phyloP scores from a whole-genome alignment of 2,329 filamentous ascomycete species.

The Paecilomyces variotii region DNA sequence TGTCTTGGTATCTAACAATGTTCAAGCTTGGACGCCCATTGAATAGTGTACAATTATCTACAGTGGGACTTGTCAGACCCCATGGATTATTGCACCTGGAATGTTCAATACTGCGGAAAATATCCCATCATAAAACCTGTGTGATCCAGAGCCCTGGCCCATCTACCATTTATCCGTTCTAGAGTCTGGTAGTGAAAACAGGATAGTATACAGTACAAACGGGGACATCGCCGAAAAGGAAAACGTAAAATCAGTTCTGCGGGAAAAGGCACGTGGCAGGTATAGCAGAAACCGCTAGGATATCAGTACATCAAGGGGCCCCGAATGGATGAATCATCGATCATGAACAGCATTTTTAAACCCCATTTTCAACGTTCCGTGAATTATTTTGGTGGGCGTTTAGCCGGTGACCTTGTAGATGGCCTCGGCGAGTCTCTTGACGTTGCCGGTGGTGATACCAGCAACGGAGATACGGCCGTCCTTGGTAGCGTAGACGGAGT shows the following conservation, averaged over 20 bases:
- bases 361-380: not conserved
- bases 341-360: not conserved
- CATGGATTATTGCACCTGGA: not conserved
- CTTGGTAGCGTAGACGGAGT: constrained; percentile 96
- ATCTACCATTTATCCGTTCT: not conserved
- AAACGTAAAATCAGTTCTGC: not conserved
- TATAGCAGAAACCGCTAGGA: not conserved
- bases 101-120: not conserved
- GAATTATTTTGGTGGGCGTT: constrained; percentile 6
- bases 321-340: not conserved
- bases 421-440: constrained; percentile 42
- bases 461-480: constrained; percentile 46
- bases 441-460: constrained; percentile 43
- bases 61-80: too few species aligned
- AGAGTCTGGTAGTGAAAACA: not conserved
- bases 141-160: not conserved
- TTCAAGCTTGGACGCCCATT: too few species aligned
- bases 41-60: too few species aligned
- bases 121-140: not conserved
- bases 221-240: not conserved
- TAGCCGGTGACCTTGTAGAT: constrained; percentile 46
- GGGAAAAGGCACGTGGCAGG: not conserved
- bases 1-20: too few species aligned
- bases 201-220: not conserved
- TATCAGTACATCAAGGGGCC: not conserved